A percentile compares a stretch with the other conserved stretches of the same genome.
These are phyloP conservation scores for Emergomyces orientalis DNA, from an alignment of 2,329 filamentous ascomycete genomes.

Conservation along the genomic window DNA sequence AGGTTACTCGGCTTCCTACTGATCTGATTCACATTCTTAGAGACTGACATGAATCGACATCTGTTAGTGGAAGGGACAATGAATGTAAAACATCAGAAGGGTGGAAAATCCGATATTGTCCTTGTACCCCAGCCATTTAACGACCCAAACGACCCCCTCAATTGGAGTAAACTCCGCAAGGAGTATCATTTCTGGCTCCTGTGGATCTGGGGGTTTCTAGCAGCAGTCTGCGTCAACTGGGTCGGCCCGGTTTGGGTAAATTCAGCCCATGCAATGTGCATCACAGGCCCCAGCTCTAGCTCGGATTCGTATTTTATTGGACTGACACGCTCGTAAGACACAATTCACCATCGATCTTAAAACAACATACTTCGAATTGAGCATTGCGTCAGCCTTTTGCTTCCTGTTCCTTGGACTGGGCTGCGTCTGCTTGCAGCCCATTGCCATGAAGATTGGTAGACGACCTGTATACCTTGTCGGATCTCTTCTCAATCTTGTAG, in stretches of 20 bases:
- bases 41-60: neutral
- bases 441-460: conserved; percentile 17
- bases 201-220: conserved; percentile 16
- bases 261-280: neutral
- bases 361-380: conserved; percentile 11
- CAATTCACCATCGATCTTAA: conserved; percentile 13
- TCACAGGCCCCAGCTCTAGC: neutral
- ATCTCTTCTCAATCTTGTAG: conserved; percentile 9
- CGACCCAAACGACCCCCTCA: conserved; percentile 33
- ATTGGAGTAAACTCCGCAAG: conserved; percentile 23
- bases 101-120: conserved; percentile 18
- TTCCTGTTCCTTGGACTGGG: conserved; percentile 14
- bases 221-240: conserved; percentile 15
- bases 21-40: neutral
- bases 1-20: neutral
- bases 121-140: conserved; percentile 33
- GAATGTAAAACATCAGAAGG: conserved; percentile 14
- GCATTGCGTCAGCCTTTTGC: conserved; percentile 12
- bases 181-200: conserved; percentile 17
- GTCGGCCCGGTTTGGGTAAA: conserved; percentile 14
- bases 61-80: conserved; percentile 14
- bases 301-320: neutral
- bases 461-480: conserved; percentile 14
- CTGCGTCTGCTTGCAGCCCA: conserved; percentile 12
- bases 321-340: conserved; percentile 7